Conservation (phyloP, 805 yeast genomes). For the Pichia kluyveri region DNA sequence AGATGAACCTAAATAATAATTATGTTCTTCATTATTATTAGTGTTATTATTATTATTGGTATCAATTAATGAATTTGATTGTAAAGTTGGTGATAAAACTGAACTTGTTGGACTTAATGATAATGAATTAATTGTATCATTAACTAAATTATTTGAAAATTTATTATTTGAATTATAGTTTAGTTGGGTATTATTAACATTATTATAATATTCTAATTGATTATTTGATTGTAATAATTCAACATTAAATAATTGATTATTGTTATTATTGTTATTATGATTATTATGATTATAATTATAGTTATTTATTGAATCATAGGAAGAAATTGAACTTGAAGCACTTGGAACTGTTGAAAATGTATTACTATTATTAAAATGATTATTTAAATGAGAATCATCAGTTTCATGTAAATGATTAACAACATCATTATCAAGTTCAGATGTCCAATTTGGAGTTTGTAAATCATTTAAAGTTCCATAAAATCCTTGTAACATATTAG, state of each 20-base stretch:
- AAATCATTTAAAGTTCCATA: not conserved
- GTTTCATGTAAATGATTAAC: not conserved
- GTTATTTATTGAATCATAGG: not conserved
- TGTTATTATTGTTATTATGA: no score
- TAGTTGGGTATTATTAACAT: not conserved
- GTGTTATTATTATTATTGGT: not conserved
- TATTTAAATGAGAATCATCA: not conserved
- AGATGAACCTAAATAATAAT: not conserved
- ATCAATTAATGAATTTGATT: not conserved
- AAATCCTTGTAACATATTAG: not conserved
- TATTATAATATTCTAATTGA: not conserved
- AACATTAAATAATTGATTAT: no score
- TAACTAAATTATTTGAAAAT: not conserved
- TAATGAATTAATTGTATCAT: not conserved
- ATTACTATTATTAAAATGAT: not conserved
- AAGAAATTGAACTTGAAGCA: not conserved
- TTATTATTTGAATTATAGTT: not conserved
- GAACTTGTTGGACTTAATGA: constrained; percentile 4
- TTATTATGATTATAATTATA: no score
- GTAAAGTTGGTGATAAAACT: constrained; percentile 5
- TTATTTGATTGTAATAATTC: not conserved
- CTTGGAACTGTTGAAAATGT: not conserved
- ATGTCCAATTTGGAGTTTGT: not conserved
- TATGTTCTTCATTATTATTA: not conserved
- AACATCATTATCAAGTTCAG: not conserved